These are phyloP conservation scores for Leccinum subrobustum DNA, from an alignment of 1,284 basidiomycete species.

Conservation along the genomic window DNA sequence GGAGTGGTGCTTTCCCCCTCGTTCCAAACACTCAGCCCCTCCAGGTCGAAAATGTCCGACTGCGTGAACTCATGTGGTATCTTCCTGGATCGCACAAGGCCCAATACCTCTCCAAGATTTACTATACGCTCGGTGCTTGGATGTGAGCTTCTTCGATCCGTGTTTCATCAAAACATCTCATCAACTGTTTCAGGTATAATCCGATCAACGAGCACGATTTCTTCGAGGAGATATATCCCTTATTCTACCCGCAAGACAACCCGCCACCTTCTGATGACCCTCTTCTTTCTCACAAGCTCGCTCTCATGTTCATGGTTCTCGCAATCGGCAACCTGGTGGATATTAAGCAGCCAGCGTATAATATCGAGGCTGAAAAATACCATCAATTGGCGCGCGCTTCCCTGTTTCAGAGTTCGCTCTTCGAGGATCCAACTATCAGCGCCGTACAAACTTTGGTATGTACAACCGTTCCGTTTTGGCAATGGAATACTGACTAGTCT, in stretches of 20 bases:
- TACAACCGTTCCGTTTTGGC: conserved; percentile 13
- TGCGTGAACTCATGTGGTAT: conserved; percentile 65
- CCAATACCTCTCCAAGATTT: conserved; percentile 57
- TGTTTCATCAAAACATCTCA: conserved; percentile 11
- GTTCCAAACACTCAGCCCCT: conserved; percentile 45
- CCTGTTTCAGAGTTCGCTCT: conserved; percentile 67
- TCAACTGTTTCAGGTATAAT: conserved; percentile 57
- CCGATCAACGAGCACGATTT: conserved; percentile 66
- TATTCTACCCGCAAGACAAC: conserved; percentile 57
- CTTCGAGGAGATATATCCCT: conserved; percentile 58
- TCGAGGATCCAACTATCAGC: conserved; percentile 71
- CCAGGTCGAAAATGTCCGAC: conserved; percentile 45
- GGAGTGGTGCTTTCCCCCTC: conserved; percentile 65
- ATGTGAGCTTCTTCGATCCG: conserved; percentile 47
- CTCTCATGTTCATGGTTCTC: conserved; percentile 73
- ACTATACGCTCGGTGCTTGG: conserved; percentile 73
- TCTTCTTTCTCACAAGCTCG: conserved; percentile 61
- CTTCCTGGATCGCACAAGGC: conserved; percentile 61
- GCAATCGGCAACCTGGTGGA: conserved; percentile 76
- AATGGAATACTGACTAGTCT: conserved; percentile 13
- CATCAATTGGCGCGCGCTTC: conserved; percentile 72
- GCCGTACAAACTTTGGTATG: conserved; percentile 71
- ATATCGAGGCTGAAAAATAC: conserved; percentile 75
- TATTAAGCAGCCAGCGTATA: conserved; percentile 59
- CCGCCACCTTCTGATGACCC: conserved; percentile 53